Evolutionary conservation across 2,329 filamentous ascomycete species (phyloP), one percentile per base, ranked within the genome.

Genomic region (Venturia aucupariae): DNA sequence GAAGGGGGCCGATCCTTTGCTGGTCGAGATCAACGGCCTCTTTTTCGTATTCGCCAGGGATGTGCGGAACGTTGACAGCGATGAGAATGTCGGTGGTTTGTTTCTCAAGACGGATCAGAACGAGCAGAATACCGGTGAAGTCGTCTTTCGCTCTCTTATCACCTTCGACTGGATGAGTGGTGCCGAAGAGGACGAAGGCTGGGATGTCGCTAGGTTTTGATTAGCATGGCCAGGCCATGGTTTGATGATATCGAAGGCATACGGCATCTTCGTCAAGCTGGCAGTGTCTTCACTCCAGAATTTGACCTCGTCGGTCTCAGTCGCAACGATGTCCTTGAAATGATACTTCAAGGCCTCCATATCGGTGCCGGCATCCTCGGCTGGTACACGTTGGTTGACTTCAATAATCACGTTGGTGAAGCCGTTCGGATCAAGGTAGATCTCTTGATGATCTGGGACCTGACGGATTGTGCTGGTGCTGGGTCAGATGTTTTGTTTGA

Each of bases 401-500:
- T 97, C 93, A 75, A 97, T 84, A 70, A 96, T 92, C 74, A 96
- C 86, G 76, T 85, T 92, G 3, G 90, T 90, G 75, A 92, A 92
- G 61, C 91, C 92, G 67, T 89, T 83, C 68, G 84, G 82, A 73
- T 95, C 91, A 71, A 97, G 87, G 78, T 87, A 96, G 69, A 97
- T 89, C 80, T 97, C 93, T 79, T 97, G 92, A 75, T 95, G 90
- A 74, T 93, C 88, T 61, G 89, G 89, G 5, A 92, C 86, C 76
- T 91, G 84, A 68, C 89, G 86, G 69, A 92, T 82, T 64, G 83
- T 82, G 77, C 88, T 90, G 27, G 51, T 48, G 69, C 68, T 68
- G 67, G 71, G 65, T 55, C 60, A 4, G 35, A n/a, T 63, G 17
- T 11, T n/a, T 60, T 44, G 35, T 24, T 64, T 13, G 30, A 10